Evolutionary conservation across 2,329 filamentous ascomycete genomes (phyloP).

Genomic region (Coleophoma cylindrospora): DNA sequence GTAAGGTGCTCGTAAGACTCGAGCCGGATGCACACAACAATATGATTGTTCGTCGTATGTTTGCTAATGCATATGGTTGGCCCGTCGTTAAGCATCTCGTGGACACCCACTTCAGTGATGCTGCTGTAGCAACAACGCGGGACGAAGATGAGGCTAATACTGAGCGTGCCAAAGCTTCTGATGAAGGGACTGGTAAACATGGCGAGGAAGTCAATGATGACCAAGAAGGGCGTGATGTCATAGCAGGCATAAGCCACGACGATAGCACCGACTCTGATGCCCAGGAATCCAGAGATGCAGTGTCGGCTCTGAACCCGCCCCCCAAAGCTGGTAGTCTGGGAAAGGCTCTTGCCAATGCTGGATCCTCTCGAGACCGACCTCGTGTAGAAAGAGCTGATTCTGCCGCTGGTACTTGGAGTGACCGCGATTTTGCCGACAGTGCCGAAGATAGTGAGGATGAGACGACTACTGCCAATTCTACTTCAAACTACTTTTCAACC

Average conservation of each 20-base stretch:
- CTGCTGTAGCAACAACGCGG: conserved; percentile 55
- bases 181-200: conserved; percentile 51
- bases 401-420: conserved; percentile 54
- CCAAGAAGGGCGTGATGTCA: neutral
- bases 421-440: conserved; percentile 57
- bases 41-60: conserved; percentile 93
- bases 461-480: conserved; percentile 21
- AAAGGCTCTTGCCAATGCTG: conserved; percentile 6
- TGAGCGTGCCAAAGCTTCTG: conserved; percentile 63
- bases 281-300: conserved; percentile 35
- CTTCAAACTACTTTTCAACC: conserved; percentile 6
- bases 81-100: conserved; percentile 93
- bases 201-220: conserved; percentile 56
- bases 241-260: conserved; percentile 26
- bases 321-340: conserved; percentile 12
- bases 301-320: conserved; percentile 21
- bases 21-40: conserved; percentile 99
- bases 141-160: conserved; percentile 62
- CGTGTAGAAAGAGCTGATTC: conserved; percentile 37
- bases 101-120: conserved; percentile 88
- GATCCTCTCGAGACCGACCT: neutral
- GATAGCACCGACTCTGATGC: conserved; percentile 40
- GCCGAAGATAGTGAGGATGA: conserved; percentile 41
- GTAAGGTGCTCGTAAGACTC: conserved; percentile 90
- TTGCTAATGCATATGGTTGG: conserved; percentile 96